Conservation (phyloP, 2,329 filamentous ascomycete species). For the Aspergillus tanneri region DNA sequence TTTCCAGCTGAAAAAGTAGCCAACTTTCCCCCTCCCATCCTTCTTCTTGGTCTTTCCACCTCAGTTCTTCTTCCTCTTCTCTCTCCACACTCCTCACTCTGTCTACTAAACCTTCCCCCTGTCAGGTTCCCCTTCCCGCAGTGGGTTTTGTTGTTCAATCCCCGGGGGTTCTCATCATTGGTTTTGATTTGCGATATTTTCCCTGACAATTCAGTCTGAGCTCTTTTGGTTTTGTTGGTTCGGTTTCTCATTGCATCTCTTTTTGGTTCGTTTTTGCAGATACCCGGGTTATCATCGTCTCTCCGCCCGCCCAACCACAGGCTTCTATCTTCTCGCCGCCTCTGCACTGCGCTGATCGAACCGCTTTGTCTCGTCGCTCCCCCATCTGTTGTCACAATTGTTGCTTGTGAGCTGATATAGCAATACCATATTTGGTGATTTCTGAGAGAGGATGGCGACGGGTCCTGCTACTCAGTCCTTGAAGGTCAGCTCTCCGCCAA, state of each 20-base stretch:
- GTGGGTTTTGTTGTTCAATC: background rate
- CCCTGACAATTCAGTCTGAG: background rate
- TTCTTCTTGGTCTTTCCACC: background rate
- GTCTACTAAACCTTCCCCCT: background rate
- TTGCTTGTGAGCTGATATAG: too few species aligned
- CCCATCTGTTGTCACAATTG: background rate
- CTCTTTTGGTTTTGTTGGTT: background rate
- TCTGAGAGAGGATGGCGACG: conserved; percentile 63
- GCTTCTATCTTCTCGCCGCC: background rate
- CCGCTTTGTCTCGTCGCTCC: background rate
- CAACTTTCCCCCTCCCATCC: too few species aligned
- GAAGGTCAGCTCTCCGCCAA: conserved; percentile 63
- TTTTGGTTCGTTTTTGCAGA: background rate
- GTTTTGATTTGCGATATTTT: background rate
- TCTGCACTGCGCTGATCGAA: background rate
- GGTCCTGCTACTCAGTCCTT: conserved; percentile 83
- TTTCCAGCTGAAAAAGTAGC: too few species aligned
- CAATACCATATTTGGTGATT: background rate
- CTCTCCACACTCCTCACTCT: background rate
- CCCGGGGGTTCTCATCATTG: background rate
- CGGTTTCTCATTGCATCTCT: background rate
- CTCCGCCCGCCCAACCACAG: conserved; percentile 1
- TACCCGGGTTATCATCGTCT: background rate
- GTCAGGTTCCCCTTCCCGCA: background rate
- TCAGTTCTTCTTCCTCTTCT: conserved; percentile 2